phyloP scores from a whole-genome alignment of 768 basidiomycete species.

The Auricularia sp. region DNA sequence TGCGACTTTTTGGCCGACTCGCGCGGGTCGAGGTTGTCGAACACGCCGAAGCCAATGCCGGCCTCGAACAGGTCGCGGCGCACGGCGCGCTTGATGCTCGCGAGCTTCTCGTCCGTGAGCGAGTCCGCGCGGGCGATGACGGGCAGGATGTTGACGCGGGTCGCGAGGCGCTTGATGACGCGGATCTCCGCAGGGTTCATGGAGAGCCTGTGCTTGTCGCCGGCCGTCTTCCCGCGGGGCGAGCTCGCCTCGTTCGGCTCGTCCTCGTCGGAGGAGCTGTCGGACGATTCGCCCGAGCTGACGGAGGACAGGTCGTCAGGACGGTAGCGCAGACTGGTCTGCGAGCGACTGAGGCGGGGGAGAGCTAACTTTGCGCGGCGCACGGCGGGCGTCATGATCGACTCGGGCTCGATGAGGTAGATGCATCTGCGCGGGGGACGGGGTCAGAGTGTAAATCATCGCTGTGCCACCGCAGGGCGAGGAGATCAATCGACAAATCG shows the following conservation, averaged over 20 bases:
- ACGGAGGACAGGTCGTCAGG: slow-evolving; percentile 42
- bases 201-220: slow-evolving; percentile 27
- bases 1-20: background rate
- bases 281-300: slow-evolving; percentile 36
- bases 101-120: slow-evolving; percentile 67
- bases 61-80: slow-evolving; percentile 54
- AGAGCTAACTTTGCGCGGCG: slow-evolving; percentile 39
- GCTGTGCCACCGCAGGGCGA: background rate
- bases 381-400: slow-evolving; percentile 47
- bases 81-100: slow-evolving; percentile 62
- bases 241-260: slow-evolving; percentile 21
- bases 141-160: slow-evolving; percentile 70
- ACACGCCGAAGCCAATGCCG: slow-evolving; percentile 68
- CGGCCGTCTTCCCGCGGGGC: background rate
- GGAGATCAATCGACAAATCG: background rate
- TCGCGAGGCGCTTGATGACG: slow-evolving; percentile 65
- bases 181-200: slow-evolving; percentile 73
- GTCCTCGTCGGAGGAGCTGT: slow-evolving; percentile 43
- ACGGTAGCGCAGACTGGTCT: slow-evolving; percentile 32
- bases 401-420: slow-evolving; percentile 73
- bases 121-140: slow-evolving; percentile 75
- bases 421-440: slow-evolving; percentile 47
- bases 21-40: slow-evolving; percentile 23
- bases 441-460: background rate
- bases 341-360: slow-evolving; percentile 14